Evolutionary conservation across 345 rosid genomes (phyloP).

Genomic region (Draba incana): DNA sequence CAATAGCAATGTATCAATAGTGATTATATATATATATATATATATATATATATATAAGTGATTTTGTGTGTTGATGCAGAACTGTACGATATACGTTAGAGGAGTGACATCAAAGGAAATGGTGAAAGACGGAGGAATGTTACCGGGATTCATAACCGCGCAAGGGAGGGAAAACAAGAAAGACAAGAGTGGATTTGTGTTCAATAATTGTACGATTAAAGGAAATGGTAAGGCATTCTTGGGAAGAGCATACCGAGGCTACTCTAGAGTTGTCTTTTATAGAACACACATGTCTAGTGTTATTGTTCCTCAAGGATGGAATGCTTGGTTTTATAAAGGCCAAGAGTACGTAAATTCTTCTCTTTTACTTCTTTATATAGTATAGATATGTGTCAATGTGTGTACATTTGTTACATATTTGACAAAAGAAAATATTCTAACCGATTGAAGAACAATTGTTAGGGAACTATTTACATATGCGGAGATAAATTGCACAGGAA

Average conservation of each 20-base stretch:
- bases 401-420: constrained; percentile 12
- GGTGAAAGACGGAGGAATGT: background rate
- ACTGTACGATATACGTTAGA: constrained; percentile 30
- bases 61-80: constrained; percentile 23
- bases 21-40: too few species aligned
- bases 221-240: constrained; percentile 43
- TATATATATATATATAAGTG: background rate
- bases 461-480: constrained; percentile 40
- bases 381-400: background rate
- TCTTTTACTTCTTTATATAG: background rate
- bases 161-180: constrained; percentile 36
- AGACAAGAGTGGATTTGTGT: constrained; percentile 43
- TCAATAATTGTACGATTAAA: constrained; percentile 33
- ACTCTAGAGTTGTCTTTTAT: constrained; percentile 48
- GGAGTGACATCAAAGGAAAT: constrained; percentile 4
- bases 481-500: constrained; percentile 46
- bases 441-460: too few species aligned
- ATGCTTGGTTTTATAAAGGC: constrained; percentile 38
- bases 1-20: too few species aligned
- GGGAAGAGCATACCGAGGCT: constrained; percentile 49
- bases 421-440: constrained; percentile 2
- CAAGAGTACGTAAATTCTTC: constrained; percentile 45
- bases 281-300: constrained; percentile 24
- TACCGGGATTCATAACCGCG: constrained; percentile 49
- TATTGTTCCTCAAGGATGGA: constrained; percentile 51